phyloP scores from a whole-genome alignment of 2,329 filamentous ascomycete species.

The Cercospora sp. region DNA sequence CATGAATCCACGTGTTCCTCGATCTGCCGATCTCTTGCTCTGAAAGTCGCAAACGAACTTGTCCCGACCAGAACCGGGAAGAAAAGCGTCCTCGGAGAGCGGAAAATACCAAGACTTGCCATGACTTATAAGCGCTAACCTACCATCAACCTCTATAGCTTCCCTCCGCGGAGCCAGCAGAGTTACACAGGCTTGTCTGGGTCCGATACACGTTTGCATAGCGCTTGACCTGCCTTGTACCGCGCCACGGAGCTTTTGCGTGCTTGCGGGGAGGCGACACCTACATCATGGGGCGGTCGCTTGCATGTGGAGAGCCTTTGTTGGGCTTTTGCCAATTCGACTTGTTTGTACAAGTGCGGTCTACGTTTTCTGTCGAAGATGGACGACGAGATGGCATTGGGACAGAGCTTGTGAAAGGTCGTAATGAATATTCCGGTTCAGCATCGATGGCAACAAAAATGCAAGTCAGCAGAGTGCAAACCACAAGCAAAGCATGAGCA shows the following conservation, averaged over 20 bases:
- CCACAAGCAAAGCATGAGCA: background rate
- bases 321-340: background rate
- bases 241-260: background rate
- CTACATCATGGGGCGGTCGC: background rate
- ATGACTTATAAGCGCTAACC: background rate
- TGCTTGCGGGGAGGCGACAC: background rate
- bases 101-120: conserved; percentile 2
- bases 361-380: background rate
- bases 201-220: background rate
- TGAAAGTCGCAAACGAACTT: background rate
- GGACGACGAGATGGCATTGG: background rate
- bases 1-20: background rate
- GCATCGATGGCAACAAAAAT: background rate
- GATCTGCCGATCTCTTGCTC: background rate
- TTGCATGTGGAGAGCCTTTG: background rate
- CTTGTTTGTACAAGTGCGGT: background rate
- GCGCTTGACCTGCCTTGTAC: background rate
- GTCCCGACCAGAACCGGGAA: background rate
- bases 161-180: background rate
- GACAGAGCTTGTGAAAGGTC: background rate
- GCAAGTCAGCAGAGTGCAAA: background rate
- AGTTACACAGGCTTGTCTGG: background rate
- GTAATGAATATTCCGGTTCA: background rate
- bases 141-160: background rate
- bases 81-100: background rate